phyloP scores from a whole-genome alignment of 176 grass and related monocot species.

The Cenchrus purpureus region DNA sequence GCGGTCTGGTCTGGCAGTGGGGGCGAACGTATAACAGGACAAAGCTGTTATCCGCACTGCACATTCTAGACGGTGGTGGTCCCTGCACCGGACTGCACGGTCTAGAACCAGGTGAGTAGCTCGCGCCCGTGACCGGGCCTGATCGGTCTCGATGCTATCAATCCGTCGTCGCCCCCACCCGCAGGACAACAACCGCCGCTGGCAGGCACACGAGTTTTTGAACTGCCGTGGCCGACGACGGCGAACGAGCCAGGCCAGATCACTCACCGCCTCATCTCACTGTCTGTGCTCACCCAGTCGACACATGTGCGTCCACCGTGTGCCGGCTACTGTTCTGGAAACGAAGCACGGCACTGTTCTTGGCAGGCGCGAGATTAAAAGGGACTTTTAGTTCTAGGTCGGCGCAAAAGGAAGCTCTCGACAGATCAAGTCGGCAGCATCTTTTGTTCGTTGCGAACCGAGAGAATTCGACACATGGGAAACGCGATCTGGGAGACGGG shows the following conservation, averaged over 20 bases:
- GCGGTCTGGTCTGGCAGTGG: not conserved
- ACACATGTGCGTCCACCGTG: constrained; percentile 7
- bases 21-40: not conserved
- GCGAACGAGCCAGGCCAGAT: too few species aligned
- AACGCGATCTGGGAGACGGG: not conserved
- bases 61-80: constrained; percentile 43
- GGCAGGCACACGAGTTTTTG: not conserved
- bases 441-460: not conserved
- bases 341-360: constrained; percentile 6
- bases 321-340: not conserved
- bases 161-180: not conserved
- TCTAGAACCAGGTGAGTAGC: not conserved
- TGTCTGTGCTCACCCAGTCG: not conserved
- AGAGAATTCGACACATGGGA: not conserved
- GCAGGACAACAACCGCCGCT: not conserved
- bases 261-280: not conserved
- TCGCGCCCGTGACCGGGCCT: constrained; percentile 37
- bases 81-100: not conserved
- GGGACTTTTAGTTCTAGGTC: not conserved
- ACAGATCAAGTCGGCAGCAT: not conserved
- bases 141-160: constrained; percentile 28
- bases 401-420: not conserved
- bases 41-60: constrained; percentile 30
- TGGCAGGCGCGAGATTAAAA: not conserved
- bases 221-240: not conserved